Conservation (phyloP, 108 stramenopile genomes). For the Cylindrotheca closterium region DNA sequence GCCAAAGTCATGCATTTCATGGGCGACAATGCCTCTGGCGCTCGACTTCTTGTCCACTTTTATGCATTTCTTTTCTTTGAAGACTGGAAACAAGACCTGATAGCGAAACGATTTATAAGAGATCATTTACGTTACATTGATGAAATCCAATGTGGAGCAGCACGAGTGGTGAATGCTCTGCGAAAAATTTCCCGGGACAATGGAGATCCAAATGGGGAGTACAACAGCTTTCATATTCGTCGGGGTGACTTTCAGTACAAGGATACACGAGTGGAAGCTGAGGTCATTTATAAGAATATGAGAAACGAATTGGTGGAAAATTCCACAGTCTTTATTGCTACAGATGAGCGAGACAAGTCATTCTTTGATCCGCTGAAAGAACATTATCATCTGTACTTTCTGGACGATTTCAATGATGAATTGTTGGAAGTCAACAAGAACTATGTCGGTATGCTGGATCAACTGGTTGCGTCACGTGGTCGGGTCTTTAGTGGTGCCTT, state of each 20-base stretch:
- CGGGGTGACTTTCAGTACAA: slow-evolving; percentile 81
- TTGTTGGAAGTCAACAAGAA: slow-evolving; percentile 74
- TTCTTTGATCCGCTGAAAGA: slow-evolving; percentile 78
- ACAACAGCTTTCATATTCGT: slow-evolving; percentile 85
- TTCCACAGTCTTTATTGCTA: slow-evolving; percentile 70
- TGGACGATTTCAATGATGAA: slow-evolving; percentile 76
- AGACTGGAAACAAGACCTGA: slow-evolving; percentile 80
- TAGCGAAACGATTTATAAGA: slow-evolving; percentile 81
- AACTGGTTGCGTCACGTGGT: slow-evolving; percentile 74
- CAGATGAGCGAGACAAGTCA: slow-evolving; percentile 73
- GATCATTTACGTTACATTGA: slow-evolving; percentile 90
- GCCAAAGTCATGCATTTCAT: slow-evolving; percentile 75
- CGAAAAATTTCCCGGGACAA: slow-evolving; percentile 45
- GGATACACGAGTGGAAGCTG: slow-evolving; percentile 35
- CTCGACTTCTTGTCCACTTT: slow-evolving; percentile 82
- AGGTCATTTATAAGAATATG: slow-evolving; percentile 37
- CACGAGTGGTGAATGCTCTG: slow-evolving; percentile 71
- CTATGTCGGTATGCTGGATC: slow-evolving; percentile 87
- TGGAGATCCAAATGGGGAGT: slow-evolving; percentile 50
- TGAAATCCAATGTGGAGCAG: slow-evolving; percentile 90
- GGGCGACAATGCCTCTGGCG: slow-evolving; percentile 43
- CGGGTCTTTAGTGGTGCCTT: slow-evolving; percentile 74
- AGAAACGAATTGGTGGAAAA: slow-evolving; percentile 33
- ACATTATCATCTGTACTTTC: slow-evolving; percentile 68
- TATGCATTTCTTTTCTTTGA: slow-evolving; percentile 89